Percentiles rank a stretch among this genome's conserved stretches.
Conservation (phyloP, 169 alveolate species). For the Theileria sp. region DNA sequence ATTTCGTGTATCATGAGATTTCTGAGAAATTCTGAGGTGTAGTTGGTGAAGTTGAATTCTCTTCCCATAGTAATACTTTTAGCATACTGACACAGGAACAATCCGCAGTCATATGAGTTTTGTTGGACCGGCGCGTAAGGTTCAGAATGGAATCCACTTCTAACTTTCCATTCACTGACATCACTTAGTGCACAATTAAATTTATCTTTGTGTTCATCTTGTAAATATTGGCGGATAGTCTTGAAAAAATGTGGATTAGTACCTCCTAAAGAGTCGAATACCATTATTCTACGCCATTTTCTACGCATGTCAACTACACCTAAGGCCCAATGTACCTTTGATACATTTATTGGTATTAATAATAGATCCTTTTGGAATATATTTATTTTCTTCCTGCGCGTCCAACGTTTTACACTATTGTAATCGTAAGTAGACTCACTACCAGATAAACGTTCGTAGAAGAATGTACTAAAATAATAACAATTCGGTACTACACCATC, state of each 20-base stretch:
- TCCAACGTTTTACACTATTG: constrained; percentile 82
- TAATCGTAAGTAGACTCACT: constrained; percentile 72
- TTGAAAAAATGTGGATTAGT: constrained; percentile 47
- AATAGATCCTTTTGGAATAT: constrained; percentile 76
- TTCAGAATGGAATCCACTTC: constrained; percentile 7
- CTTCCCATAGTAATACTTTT: constrained; percentile 79
- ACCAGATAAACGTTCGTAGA: constrained; percentile 73
- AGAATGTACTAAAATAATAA: constrained; percentile 82
- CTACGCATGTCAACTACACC: constrained; percentile 82
- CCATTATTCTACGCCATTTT: constrained; percentile 62
- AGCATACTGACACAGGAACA: constrained; percentile 85
- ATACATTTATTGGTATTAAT: constrained; percentile 80
- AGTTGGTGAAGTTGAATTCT: constrained; percentile 79
- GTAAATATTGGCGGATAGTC: constrained; percentile 68
- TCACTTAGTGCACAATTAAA: constrained; percentile 14
- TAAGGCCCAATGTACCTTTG: constrained; percentile 83
- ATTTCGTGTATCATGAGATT: constrained; percentile 69
- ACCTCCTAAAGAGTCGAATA: constrained; percentile 80
- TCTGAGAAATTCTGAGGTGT: constrained; percentile 66
- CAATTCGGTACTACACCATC: constrained; percentile 61
- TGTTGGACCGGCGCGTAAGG: constrained; percentile 78
- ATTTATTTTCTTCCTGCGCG: constrained; percentile 79
- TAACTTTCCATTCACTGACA: constrained; percentile 50
- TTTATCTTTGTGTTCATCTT: constrained; percentile 78
- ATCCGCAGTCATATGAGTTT: constrained; percentile 87